phyloP scores from a whole-genome alignment of 2,329 filamentous ascomycete species.

The Hymenoscyphus salicellus region DNA sequence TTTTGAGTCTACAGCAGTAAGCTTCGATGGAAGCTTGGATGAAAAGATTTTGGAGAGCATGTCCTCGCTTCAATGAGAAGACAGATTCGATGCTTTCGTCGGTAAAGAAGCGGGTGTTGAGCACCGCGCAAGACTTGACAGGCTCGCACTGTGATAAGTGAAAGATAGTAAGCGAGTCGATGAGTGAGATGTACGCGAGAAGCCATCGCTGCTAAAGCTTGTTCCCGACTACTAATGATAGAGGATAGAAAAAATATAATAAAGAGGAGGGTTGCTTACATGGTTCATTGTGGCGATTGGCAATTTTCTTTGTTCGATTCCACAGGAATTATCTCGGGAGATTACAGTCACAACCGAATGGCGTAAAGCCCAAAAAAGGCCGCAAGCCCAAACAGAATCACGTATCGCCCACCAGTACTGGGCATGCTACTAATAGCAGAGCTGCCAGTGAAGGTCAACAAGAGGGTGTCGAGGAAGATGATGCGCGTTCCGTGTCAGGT shows the following conservation, averaged over 20 bases:
- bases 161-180: too few species aligned
- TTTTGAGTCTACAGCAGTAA: background rate
- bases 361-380: slow-evolving; percentile 36
- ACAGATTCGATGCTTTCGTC: background rate
- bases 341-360: slow-evolving; percentile 45
- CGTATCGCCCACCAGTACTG: slow-evolving; percentile 61
- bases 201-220: too few species aligned
- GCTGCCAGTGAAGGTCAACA: slow-evolving; percentile 60
- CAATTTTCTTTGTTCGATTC: slow-evolving; percentile 56
- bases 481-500: slow-evolving; percentile 47
- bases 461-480: slow-evolving; percentile 55
- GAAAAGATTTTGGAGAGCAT: background rate
- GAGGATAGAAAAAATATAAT: too few species aligned
- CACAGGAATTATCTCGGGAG: slow-evolving; percentile 55
- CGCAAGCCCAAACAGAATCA: slow-evolving; percentile 51
- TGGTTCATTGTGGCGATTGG: background rate
- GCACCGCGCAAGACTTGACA: too few species aligned
- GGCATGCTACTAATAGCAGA: slow-evolving; percentile 60
- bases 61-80: background rate
- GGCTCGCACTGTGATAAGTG: too few species aligned
- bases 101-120: background rate
- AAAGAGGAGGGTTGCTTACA: background rate
- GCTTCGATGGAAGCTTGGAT: background rate
- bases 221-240: too few species aligned
- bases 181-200: too few species aligned